Conservation (phyloP, 2,329 filamentous ascomycete species). For the Leptographium radiaticola region DNA sequence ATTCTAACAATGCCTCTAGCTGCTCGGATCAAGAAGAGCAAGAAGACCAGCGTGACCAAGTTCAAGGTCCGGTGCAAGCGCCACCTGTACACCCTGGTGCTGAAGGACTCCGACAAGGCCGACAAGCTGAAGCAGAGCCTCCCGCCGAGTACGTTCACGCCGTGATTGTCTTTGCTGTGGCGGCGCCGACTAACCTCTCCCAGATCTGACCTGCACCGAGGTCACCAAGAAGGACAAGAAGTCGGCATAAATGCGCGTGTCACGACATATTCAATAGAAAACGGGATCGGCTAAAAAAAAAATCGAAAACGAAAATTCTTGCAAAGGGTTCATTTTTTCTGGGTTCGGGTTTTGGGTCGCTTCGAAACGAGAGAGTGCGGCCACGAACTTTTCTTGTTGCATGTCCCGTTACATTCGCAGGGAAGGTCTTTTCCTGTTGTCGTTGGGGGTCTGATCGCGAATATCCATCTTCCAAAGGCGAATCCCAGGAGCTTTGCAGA, state of each 20-base stretch:
- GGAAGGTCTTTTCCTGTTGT: not conserved
- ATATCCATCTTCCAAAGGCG: not conserved
- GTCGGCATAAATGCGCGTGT: constrained; percentile 24
- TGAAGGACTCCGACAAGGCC: constrained; percentile 98
- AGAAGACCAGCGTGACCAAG: constrained; percentile 85
- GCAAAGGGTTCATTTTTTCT: not conserved
- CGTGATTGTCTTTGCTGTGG: not conserved
- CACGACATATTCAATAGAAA: constrained; percentile 4
- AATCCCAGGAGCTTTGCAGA: not conserved
- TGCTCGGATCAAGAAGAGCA: constrained; percentile 93
- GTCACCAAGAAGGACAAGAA: constrained; percentile 48
- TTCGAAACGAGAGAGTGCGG: not conserved
- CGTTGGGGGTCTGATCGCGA: not conserved
- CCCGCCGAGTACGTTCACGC: constrained; percentile 68
- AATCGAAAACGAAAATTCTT: constrained; percentile 2
- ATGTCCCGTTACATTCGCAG: not conserved
- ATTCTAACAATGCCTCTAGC: constrained; percentile 35
- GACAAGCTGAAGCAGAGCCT: constrained; percentile 99
- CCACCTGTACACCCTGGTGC: constrained; percentile 93
- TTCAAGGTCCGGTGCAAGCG: constrained; percentile 99
- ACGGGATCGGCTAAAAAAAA: constrained; percentile 9
- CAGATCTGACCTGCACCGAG: constrained; percentile 41
- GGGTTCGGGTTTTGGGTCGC: not conserved
- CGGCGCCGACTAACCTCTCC: not conserved
- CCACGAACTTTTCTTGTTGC: not conserved